Base-by-base conservation (phyloP, 2,329 filamentous ascomycete species). In the Cladobotryum protrusum region DNA sequence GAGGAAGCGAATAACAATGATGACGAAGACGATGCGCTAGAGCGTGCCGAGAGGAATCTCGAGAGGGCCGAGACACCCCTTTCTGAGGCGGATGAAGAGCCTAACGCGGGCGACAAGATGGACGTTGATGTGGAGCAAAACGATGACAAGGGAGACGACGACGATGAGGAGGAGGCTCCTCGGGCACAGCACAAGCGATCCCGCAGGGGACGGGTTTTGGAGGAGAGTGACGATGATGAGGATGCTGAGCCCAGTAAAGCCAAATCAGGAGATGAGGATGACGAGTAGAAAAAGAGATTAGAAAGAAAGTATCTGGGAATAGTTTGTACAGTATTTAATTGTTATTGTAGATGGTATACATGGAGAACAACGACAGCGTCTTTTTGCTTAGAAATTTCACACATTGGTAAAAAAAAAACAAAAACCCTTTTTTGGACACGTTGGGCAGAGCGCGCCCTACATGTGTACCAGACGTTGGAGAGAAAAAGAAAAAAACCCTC, bases 151-250 rank as follows among this genome's bases (percentile, higher is more conserved):
- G 75, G 79, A 6, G 78, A 75, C 1, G 75, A 77, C 1, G 75
- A 80, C 2, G 78, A 77, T 2, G 75, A 75, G 34, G 68, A 67
- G 17, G 48, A 44, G 18, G 67, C 70, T 19, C 63, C 67, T 47
- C 70, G 70, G 47, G 67, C 68, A 54, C 67, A 68, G 57, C 61
- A 62, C 48, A 78, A 74, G 64, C 70, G 77, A 48, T 65, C 71
- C 15, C 69, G 78, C 34, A 69, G 78, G 40, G 76, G 74, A 17
- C 69, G 76, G 34, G 74, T 81, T 24, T 63, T 81, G 40, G 50
- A 48, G 36, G 76, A 80, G 47, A 78, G 75, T 45, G 77, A 81
- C 44, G 77, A 80, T 44, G 75, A 78, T 4, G 72, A 71, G 17
- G 68, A 63, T 15, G 68, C 63, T 1, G 67, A 62, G 33, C 40